These are phyloP conservation scores for Nicotiana otophora DNA, from an alignment of 257 asterid genomes.

Conservation along the genomic window DNA sequence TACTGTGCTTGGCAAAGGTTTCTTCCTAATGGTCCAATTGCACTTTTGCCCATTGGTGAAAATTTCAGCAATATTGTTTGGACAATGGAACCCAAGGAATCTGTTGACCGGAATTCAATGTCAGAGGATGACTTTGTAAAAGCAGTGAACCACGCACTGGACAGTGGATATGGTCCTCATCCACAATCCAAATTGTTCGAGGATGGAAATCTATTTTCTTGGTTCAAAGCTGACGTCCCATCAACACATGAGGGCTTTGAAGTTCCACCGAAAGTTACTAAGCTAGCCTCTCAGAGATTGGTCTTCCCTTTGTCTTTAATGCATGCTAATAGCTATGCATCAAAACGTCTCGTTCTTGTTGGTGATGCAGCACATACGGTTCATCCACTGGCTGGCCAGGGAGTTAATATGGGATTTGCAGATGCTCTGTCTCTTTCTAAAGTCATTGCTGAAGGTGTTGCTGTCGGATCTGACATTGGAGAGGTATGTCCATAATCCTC, in stretches of 20 bases:
- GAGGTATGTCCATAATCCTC: constrained; percentile 48
- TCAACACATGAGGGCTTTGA: constrained; percentile 61
- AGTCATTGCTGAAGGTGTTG: constrained; percentile 75
- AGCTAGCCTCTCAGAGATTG: constrained; percentile 71
- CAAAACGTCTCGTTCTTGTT: constrained; percentile 57
- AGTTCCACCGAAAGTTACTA: constrained; percentile 62
- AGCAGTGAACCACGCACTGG: constrained; percentile 65
- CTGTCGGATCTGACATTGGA: constrained; percentile 92
- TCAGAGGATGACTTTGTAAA: constrained; percentile 54
- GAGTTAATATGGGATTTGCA: constrained; percentile 96
- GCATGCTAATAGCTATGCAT: constrained; percentile 67
- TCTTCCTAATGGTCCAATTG: constrained; percentile 84
- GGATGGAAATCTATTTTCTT: constrained; percentile 39
- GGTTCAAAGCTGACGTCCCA: constrained; percentile 41
- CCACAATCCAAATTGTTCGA: constrained; percentile 48
- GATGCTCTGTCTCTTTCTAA: constrained; percentile 72
- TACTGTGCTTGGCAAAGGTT: constrained; percentile 92
- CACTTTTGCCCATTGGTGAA: constrained; percentile 82
- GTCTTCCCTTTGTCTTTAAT: constrained; percentile 83
- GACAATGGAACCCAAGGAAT: constrained; percentile 87
- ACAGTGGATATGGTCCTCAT: constrained; percentile 73
- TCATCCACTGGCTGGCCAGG: constrained; percentile 99
- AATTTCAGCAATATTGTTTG: constrained; percentile 92
- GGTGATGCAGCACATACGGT: constrained; percentile 99
- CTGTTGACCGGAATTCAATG: constrained; percentile 55